Evolutionary conservation across 345 rosid genomes (phyloP).

Genomic region (Aquilaria malaccensis): DNA sequence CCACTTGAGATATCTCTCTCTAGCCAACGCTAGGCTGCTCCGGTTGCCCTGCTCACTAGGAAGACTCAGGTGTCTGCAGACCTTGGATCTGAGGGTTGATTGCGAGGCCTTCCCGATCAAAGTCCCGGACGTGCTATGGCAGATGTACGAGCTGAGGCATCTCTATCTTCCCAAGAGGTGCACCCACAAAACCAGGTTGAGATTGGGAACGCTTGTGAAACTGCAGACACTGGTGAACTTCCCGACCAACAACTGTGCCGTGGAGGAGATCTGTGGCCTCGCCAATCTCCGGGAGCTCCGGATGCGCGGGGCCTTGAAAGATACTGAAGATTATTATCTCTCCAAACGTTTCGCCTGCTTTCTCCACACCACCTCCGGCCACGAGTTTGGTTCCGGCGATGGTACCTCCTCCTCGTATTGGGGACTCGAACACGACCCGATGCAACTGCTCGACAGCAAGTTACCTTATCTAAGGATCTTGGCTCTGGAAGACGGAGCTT

Average conservation of each 20-base stretch:
- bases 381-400: neutral
- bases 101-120: neutral
- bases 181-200: neutral
- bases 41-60: conserved; percentile 21
- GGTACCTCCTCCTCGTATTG: no score
- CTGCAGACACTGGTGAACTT: conserved; percentile 4
- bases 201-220: neutral
- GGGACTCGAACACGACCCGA: neutral
- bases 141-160: conserved; percentile 5
- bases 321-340: neutral
- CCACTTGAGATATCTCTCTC: conserved; percentile 26
- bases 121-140: conserved; percentile 7
- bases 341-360: no score
- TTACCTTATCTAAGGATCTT: no score
- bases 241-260: neutral
- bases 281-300: neutral
- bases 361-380: neutral
- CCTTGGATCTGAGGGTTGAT: conserved; percentile 21
- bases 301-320: no score
- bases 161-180: neutral
- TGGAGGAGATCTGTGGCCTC: neutral
- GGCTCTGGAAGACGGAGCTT: rapidly evolving
- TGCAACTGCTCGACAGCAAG: conserved; percentile 1
- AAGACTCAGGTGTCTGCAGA: conserved; percentile 20
- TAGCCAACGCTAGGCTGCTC: neutral